Evolutionary conservation across 805 yeast species (phyloP).

Genomic region (Metschnikowia noctiluminum): DNA sequence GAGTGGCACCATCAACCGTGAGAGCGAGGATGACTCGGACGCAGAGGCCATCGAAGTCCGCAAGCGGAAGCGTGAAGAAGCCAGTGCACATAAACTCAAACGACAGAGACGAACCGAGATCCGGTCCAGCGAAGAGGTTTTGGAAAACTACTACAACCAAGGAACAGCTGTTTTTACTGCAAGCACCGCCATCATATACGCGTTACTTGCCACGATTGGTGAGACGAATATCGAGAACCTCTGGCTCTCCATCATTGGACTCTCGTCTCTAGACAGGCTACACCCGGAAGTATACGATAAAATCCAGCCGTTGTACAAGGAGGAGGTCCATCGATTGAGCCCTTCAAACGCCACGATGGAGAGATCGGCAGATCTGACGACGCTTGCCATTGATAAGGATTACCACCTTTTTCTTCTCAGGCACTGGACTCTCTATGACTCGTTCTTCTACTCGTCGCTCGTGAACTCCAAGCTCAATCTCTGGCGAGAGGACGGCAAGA

Average conservation of each 20-base stretch:
- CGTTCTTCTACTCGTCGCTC: conserved; percentile 86
- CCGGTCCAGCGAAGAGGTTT: conserved; percentile 46
- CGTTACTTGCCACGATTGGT: conserved; percentile 76
- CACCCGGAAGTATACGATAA: conserved; percentile 73
- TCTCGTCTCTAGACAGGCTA: conserved; percentile 71
- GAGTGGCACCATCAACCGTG: no score
- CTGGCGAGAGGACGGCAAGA: conserved; percentile 91
- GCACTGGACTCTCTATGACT: conserved; percentile 90
- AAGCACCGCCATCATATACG: conserved; percentile 73
- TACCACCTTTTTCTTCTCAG: conserved; percentile 81
- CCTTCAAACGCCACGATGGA: conserved; percentile 33
- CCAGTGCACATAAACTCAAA: neutral
- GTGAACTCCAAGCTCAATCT: conserved; percentile 82
- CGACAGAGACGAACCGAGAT: conserved; percentile 34
- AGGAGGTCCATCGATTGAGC: conserved; percentile 74
- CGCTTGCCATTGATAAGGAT: conserved; percentile 72
- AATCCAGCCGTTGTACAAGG: conserved; percentile 69
- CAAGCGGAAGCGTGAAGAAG: conserved; percentile 5
- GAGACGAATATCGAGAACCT: conserved; percentile 66
- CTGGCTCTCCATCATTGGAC: conserved; percentile 89
- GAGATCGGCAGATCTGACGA: conserved; percentile 39
- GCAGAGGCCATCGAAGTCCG: conserved; percentile 18
- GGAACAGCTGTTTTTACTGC: conserved; percentile 80
- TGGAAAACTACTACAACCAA: conserved; percentile 77
- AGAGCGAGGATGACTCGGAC: conserved; percentile 27